These are phyloP conservation scores for Candida coleopterorum DNA, from an alignment of 805 yeast species.

Conservation along the genomic window DNA sequence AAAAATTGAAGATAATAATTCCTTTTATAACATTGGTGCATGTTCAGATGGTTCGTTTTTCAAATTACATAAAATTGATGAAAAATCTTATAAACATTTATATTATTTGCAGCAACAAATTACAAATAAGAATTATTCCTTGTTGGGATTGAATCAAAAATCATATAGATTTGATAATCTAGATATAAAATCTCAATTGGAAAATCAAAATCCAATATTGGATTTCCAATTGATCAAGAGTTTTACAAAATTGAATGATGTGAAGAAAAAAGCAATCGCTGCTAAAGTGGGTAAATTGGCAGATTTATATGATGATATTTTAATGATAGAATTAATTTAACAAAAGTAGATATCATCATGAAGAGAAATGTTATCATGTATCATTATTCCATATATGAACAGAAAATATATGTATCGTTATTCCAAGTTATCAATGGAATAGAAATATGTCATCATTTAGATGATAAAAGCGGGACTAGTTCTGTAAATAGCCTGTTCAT, in stretches of 20 bases:
- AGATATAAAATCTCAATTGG: slow-evolving; percentile 21
- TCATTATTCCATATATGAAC: no score
- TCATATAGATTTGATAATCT: slow-evolving; percentile 52
- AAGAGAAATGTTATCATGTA: no score
- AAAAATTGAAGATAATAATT: slow-evolving; percentile 23
- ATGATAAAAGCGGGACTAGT: no score
- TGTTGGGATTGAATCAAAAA: slow-evolving; percentile 78
- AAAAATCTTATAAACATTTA: slow-evolving; percentile 71
- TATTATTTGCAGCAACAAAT: slow-evolving; percentile 86
- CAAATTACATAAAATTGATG: slow-evolving; percentile 69
- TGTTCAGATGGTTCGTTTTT: slow-evolving; percentile 77
- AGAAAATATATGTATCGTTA: no score
- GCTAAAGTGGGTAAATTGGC: slow-evolving; percentile 45
- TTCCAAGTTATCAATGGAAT: no score
- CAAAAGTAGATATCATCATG: slow-evolving; percentile 1
- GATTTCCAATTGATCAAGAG: slow-evolving; percentile 55
- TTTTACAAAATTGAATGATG: slow-evolving; percentile 54
- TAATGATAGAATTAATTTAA: background rate
- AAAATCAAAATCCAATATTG: slow-evolving; percentile 56
- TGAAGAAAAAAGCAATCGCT: slow-evolving; percentile 49
- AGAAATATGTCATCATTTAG: no score
- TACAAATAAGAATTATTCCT: slow-evolving; percentile 67
- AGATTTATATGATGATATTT: slow-evolving; percentile 45
- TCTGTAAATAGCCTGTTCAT: no score
- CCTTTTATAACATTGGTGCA: slow-evolving; percentile 58